Percentiles rank a stretch among this genome's conserved stretches.
Conservation (phyloP, 176 grass and related monocot species). For the Pontederia crassipes region DNA sequence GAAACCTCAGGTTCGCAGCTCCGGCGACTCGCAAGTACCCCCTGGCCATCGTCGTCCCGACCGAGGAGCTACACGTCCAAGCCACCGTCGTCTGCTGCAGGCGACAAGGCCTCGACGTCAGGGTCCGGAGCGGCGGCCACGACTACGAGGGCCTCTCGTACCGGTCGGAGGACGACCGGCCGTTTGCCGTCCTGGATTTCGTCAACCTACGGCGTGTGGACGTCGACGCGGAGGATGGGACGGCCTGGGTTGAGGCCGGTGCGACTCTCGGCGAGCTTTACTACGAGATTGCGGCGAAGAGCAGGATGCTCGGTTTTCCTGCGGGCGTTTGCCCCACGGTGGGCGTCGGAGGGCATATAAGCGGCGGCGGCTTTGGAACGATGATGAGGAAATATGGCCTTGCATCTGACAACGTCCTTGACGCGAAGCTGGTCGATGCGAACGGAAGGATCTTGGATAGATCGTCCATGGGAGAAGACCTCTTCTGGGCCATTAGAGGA, state of each 20-base stretch:
- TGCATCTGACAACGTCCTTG: constrained; percentile 7
- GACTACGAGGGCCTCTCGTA: constrained; percentile 84
- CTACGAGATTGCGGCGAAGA: constrained; percentile 22
- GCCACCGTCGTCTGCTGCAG: constrained; percentile 37
- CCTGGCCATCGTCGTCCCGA: constrained; percentile 38
- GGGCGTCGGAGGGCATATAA: constrained; percentile 48
- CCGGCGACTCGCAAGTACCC: constrained; percentile 27
- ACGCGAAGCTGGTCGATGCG: constrained; percentile 1
- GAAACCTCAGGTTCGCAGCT: constrained; percentile 30
- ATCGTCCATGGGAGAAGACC: constrained; percentile 7
- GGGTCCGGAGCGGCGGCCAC: constrained; percentile 60
- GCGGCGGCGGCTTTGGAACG: constrained; percentile 46
- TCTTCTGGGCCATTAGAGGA: constrained; percentile 11
- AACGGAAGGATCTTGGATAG: not conserved
- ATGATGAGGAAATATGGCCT: constrained; percentile 44
- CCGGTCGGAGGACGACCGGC: constrained; percentile 22
- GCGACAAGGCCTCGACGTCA: constrained; percentile 20
- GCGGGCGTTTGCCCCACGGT: constrained; percentile 48
- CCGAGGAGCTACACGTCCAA: constrained; percentile 36
- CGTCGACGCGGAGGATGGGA: not conserved
- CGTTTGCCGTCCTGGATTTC: constrained; percentile 35
- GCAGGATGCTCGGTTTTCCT: constrained; percentile 21
- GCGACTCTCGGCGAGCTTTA: constrained; percentile 50
- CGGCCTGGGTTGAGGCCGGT: constrained; percentile 55
- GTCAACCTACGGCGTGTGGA: not conserved